A percentile compares a stretch with the other conserved stretches of the same genome.
Conservation (phyloP, 176 grass and related monocot species). For the Phoenix roebelenii region DNA sequence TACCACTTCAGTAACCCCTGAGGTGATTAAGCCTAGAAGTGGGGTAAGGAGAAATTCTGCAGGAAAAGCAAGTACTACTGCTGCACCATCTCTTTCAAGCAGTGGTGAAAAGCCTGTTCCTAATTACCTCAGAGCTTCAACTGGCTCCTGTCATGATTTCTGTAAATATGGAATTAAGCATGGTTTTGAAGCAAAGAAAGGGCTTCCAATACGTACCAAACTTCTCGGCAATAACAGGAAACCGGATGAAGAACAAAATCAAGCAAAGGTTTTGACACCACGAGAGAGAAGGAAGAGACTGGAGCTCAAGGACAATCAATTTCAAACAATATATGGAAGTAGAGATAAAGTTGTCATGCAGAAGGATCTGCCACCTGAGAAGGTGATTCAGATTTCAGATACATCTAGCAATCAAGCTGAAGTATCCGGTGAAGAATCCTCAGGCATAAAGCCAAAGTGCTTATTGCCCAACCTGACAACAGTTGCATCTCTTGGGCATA, state of each 20-base stretch:
- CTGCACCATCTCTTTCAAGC: neutral
- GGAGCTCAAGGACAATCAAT: constrained; percentile 7
- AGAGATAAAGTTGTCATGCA: constrained; percentile 12
- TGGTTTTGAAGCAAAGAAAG: constrained; percentile 44
- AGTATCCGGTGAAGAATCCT: constrained; percentile 8
- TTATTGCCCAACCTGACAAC: neutral
- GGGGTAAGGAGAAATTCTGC: neutral
- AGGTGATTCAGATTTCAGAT: constrained; percentile 25
- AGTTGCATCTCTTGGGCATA: constrained; percentile 11
- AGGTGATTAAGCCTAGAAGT: no score
- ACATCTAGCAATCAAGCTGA: constrained; percentile 17
- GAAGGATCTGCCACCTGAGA: constrained; percentile 16
- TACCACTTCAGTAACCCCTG: no score
- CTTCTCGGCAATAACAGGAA: constrained; percentile 4
- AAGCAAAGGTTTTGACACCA: constrained; percentile 1
- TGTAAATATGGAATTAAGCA: constrained; percentile 75
- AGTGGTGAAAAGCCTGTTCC: constrained; percentile 35
- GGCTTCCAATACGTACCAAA: constrained; percentile 20
- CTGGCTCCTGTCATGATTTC: constrained; percentile 66
- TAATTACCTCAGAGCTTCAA: constrained; percentile 53
- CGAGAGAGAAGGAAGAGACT: constrained; percentile 18
- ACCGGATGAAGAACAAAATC: neutral
- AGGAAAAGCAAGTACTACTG: neutral
- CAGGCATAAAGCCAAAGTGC: constrained; percentile 1
- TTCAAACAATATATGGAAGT: constrained; percentile 25